Percentiles rank a stretch among this genome's conserved stretches.
These are phyloP conservation scores for Cutaneotrichosporon mucoides DNA, from an alignment of 1,284 basidiomycete genomes.

Conservation along the genomic window DNA sequence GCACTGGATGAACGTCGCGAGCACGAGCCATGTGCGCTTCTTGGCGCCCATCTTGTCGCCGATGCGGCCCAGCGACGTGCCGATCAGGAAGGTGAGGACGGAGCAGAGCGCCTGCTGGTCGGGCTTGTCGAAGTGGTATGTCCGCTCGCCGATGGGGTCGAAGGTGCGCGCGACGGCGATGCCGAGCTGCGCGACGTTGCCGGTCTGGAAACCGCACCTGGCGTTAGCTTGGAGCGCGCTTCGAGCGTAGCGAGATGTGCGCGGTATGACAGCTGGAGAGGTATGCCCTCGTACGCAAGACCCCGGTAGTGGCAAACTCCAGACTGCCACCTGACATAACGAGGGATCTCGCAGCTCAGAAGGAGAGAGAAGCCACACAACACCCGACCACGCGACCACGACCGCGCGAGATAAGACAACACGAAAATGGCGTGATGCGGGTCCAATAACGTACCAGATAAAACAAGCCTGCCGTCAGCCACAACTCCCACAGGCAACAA, in stretches of 20 bases:
- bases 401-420: not conserved
- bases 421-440: not conserved
- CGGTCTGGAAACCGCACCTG: conserved; percentile 50
- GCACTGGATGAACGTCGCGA: conserved; percentile 68
- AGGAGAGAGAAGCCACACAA: too few species aligned
- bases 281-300: too few species aligned
- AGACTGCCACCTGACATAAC: too few species aligned
- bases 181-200: conserved; percentile 56
- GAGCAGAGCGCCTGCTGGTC: conserved; percentile 78
- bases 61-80: conserved; percentile 47
- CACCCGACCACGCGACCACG: too few species aligned
- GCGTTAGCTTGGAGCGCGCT: not conserved
- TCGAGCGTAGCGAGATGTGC: too few species aligned
- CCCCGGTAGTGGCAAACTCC: too few species aligned
- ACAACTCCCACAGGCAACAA: not conserved
- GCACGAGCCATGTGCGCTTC: conserved; percentile 68
- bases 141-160: conserved; percentile 54
- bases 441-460: not conserved
- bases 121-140: conserved; percentile 61
- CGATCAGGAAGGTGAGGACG: conserved; percentile 62
- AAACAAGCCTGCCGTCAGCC: not conserved
- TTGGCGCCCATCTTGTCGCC: conserved; percentile 60
- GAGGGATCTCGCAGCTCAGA: too few species aligned
- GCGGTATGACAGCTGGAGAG: too few species aligned
- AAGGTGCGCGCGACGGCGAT: conserved; percentile 65